phyloP scores from a whole-genome alignment of 176 grass and related monocot genomes.

The Oropetium thomaeum region DNA sequence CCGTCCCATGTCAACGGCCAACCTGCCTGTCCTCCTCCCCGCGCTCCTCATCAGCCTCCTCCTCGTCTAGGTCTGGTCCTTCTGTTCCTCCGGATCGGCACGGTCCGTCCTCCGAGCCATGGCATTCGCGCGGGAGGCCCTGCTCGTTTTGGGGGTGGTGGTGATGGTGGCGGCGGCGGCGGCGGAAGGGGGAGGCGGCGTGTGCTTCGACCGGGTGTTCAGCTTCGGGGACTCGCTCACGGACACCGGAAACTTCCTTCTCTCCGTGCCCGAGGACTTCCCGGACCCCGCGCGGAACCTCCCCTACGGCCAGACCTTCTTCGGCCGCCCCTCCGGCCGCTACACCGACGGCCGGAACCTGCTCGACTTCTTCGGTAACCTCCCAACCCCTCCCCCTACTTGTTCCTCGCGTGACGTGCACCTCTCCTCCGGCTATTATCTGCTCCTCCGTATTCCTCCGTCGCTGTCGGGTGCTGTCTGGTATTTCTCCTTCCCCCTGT shows the following conservation, averaged over 20 bases:
- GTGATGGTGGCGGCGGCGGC: too few relatives aligned
- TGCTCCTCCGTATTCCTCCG: background rate
- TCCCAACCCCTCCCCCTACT: background rate
- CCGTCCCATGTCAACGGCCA: conserved; percentile 37
- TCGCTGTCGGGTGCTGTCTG: background rate
- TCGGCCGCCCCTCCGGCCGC: conserved; percentile 74
- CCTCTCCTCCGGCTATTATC: background rate
- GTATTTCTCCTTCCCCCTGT: background rate
- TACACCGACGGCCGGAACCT: conserved; percentile 82
- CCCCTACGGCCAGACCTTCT: conserved; percentile 87
- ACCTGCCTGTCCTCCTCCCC: background rate
- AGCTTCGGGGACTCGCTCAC: conserved; percentile 83
- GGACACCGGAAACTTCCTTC: conserved; percentile 83
- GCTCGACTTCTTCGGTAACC: conserved; percentile 80
- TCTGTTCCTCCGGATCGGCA: conserved; percentile 2
- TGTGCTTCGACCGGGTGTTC: conserved; percentile 75
- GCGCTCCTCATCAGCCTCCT: too few relatives aligned
- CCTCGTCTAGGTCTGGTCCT: background rate
- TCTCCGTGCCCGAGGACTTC: conserved; percentile 51
- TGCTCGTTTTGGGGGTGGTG: background rate
- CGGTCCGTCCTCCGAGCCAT: background rate
- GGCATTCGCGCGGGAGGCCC: conserved; percentile 29
- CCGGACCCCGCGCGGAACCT: conserved; percentile 57
- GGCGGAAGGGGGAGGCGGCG: conserved; percentile 18
- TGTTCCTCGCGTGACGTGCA: too few relatives aligned